Base-by-base conservation (phyloP, 2,329 filamentous ascomycete genomes). In the Didymella exigua region DNA sequence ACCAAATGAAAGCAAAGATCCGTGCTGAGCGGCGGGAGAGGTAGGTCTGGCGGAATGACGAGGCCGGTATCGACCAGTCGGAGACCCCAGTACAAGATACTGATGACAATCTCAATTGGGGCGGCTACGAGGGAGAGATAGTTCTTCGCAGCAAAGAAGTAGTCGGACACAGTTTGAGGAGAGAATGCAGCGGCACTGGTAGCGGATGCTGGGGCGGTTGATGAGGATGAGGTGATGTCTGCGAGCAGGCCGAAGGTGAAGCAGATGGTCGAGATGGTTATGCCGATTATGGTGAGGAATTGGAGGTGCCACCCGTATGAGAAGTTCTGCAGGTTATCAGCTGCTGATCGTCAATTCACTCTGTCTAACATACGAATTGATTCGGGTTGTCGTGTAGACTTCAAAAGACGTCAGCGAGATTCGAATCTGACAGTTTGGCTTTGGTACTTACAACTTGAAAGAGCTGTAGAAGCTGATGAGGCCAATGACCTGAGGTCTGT, bases 271-370 rank as follows among this genome's bases (percentile, higher is more conserved):
- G 87, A 82, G 21, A 89, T 76, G 1, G 81, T 77, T 37, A 91
- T 81, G 23, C 88, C 89, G 54, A 91, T 82, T 68, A 91, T 91
- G 61, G 89, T 92, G 27, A 92, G 81, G 67, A 89, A 90, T 71
- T 90, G 86, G 59, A 86, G 83, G 67, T 89, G 83, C 76, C 87
- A 87, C 53, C 89, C 89, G 64, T 87, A 89, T 1, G 85, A 80
- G 0, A 79, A 76, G 45, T 82, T 82, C 81, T 46, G 78, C 9
- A 4, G 10, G n/a, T 27, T 2, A 34, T 63, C 33, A 49, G 37
- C 8, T 9, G 10, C 13, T 14, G 11, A 14, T 7, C 6, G 2
- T 3, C 2, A 11, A n/a, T 1, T 11, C 10, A 2, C n/a, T 4
- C 31, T 29, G 2, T 14, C 11, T 5, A 29, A 63, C 65, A 31